Conservation (phyloP, 2,329 filamentous ascomycete genomes). For the Exophiala viscosa region DNA sequence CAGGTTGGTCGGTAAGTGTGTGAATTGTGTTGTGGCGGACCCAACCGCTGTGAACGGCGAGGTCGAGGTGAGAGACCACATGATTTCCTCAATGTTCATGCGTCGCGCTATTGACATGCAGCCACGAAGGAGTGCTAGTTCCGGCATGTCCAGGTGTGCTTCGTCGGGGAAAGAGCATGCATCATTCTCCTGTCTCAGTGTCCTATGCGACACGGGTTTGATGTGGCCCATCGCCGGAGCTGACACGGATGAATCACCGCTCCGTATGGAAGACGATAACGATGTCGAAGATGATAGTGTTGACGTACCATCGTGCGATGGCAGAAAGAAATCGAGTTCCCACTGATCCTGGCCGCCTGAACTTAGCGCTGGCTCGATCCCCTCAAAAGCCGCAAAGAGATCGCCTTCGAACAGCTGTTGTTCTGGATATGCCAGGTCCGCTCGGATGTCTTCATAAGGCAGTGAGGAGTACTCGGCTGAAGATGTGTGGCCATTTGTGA, state of each 20-base stretch:
- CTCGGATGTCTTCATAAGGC: no score
- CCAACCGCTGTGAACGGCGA: conserved; percentile 44
- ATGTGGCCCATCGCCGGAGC: not conserved
- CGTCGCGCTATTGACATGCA: conserved; percentile 48
- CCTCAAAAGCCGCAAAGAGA: conserved; percentile 6
- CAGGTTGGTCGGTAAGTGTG: conserved; percentile 47
- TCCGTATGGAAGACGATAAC: not conserved
- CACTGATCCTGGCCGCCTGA: conserved; percentile 1
- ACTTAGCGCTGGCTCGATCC: not conserved
- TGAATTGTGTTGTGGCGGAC: conserved; percentile 29
- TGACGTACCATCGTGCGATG: not conserved
- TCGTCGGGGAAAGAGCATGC: conserved; percentile 42
- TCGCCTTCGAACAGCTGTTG: not conserved
- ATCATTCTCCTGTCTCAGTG: not conserved
- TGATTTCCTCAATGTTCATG: conserved; percentile 37
- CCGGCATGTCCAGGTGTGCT: conserved; percentile 47
- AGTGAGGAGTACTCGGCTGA: no score
- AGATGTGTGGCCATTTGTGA: no score
- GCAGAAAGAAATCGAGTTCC: not conserved
- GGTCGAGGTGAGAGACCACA: conserved; percentile 47
- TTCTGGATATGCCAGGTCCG: no score
- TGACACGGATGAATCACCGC: no score
- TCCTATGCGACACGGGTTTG: not conserved
- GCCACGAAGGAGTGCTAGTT: conserved; percentile 49
- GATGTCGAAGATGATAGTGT: not conserved